Evolutionary conservation across 2,329 filamentous ascomycete genomes (phyloP).

Genomic region (Monilinia aucupariae): DNA sequence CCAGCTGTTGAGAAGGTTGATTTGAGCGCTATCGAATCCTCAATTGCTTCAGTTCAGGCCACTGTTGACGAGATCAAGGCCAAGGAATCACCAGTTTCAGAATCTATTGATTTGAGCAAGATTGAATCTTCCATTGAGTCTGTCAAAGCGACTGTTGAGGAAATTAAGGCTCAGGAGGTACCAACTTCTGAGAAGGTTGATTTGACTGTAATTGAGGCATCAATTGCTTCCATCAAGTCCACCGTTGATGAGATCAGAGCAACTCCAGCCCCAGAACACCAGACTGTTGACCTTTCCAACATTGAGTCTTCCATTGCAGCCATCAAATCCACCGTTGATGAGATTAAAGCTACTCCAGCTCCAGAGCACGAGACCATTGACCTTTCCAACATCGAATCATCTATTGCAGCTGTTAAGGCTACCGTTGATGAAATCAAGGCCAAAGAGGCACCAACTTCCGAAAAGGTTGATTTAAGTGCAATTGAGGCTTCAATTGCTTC

Average conservation of each 20-base stretch:
- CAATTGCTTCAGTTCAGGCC: slow-evolving; percentile 10
- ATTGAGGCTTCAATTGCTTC: slow-evolving; percentile 21
- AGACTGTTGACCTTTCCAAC: slow-evolving; percentile 18
- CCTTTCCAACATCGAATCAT: slow-evolving; percentile 18
- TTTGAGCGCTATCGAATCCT: slow-evolving; percentile 20
- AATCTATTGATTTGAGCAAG: neutral
- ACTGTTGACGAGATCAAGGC: slow-evolving; percentile 21
- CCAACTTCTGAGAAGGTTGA: slow-evolving; percentile 18
- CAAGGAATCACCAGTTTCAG: neutral
- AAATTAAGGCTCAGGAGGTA: slow-evolving; percentile 15
- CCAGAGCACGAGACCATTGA: slow-evolving; percentile 18
- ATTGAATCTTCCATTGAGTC: neutral
- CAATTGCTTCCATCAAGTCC: slow-evolving; percentile 15
- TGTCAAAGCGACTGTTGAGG: slow-evolving; percentile 9
- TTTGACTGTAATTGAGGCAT: slow-evolving; percentile 15
- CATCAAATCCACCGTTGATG: slow-evolving; percentile 11
- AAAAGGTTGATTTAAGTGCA: neutral
- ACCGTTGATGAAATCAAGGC: neutral
- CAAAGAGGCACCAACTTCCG: neutral
- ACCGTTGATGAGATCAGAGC: slow-evolving; percentile 17
- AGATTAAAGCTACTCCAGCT: slow-evolving; percentile 22
- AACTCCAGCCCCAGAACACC: slow-evolving; percentile 10
- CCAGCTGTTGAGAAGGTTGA: slow-evolving; percentile 23
- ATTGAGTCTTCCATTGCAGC: slow-evolving; percentile 14
- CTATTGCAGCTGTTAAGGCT: slow-evolving; percentile 19